Percentiles rank a stretch among this genome's conserved stretches.
phyloP scores from a whole-genome alignment of 805 yeast species.

The Metschnikowia noctiluminum region DNA sequence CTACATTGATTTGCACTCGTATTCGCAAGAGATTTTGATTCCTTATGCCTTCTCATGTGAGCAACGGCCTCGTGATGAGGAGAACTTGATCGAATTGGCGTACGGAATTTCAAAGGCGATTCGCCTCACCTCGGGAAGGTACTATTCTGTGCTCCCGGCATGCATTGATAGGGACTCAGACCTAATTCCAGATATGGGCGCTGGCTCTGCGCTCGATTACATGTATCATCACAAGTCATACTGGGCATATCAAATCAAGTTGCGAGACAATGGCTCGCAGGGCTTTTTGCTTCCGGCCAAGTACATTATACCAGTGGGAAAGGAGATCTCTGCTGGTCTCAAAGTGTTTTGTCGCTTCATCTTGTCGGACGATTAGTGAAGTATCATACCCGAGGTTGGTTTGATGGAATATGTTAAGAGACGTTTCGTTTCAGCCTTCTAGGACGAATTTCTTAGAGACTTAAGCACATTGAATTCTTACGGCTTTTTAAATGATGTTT shows the following conservation, averaged over 20 bases:
- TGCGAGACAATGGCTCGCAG: conserved; percentile 78
- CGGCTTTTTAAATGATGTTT: too few relatives aligned
- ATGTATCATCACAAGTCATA: conserved; percentile 79
- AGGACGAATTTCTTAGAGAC: too few relatives aligned
- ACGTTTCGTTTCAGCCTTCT: too few relatives aligned
- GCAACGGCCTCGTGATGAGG: conserved; percentile 71
- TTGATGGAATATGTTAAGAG: too few relatives aligned
- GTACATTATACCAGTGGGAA: conserved; percentile 72
- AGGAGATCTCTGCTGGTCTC: conserved; percentile 66
- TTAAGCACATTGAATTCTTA: too few relatives aligned
- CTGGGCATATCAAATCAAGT: conserved; percentile 81
- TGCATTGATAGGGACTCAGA: conserved; percentile 78
- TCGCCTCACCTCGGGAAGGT: conserved; percentile 58
- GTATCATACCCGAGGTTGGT: too few relatives aligned
- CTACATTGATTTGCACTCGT: conserved; percentile 79
- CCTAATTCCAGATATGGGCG: conserved; percentile 67
- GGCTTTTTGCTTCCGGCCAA: conserved; percentile 77
- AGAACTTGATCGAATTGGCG: conserved; percentile 75
- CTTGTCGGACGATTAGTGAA: conserved; percentile 23
- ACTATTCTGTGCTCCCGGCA: conserved; percentile 70
- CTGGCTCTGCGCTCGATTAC: conserved; percentile 77
- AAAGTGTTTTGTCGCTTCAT: conserved; percentile 54
- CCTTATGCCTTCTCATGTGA: conserved; percentile 82
- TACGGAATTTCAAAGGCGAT: conserved; percentile 77
- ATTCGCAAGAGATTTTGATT: conserved; percentile 76